Evolutionary conservation across 768 basidiomycete genomes (phyloP).

Genomic region (Xanthoconium purpureum): DNA sequence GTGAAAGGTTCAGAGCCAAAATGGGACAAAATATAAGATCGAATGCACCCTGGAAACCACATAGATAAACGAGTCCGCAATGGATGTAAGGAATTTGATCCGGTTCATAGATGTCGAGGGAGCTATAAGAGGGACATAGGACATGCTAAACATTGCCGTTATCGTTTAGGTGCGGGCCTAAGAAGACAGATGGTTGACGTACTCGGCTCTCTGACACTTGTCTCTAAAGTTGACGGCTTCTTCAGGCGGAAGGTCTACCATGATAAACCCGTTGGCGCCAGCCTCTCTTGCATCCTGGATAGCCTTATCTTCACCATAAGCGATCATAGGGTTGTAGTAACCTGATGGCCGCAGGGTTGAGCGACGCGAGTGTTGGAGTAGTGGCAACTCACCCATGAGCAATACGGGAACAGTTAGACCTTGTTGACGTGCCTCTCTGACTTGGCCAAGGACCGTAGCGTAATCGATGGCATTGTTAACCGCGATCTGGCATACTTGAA

Average conservation of each 20-base stretch:
- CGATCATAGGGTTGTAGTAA: slow-evolving; percentile 95
- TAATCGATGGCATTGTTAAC: slow-evolving; percentile 80
- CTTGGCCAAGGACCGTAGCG: slow-evolving; percentile 63
- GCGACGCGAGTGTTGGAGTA: neutral
- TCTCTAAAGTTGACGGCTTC: slow-evolving; percentile 89
- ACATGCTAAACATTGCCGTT: slow-evolving; percentile 54
- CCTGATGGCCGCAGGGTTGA: slow-evolving; percentile 44
- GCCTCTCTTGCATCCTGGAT: slow-evolving; percentile 86
- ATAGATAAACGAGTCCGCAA: slow-evolving; percentile 97
- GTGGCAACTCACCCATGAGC: slow-evolving; percentile 25
- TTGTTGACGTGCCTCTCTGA: slow-evolving; percentile 74
- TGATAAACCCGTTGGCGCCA: slow-evolving; percentile 95
- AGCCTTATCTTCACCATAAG: slow-evolving; percentile 93
- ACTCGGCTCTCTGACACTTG: slow-evolving; percentile 82
- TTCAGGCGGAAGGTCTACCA: slow-evolving; percentile 97
- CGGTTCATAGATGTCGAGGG: slow-evolving; percentile 87
- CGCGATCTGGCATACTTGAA: slow-evolving; percentile 59
- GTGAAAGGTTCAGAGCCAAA: slow-evolving; percentile 13
- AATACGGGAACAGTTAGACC: slow-evolving; percentile 85
- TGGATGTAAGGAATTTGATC: slow-evolving; percentile 86
- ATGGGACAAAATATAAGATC: neutral
- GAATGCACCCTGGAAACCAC: slow-evolving; percentile 85
- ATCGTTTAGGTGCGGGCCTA: neutral
- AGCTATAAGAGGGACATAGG: slow-evolving; percentile 93
- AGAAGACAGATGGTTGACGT: slow-evolving; percentile 30